phyloP scores from a whole-genome alignment of 371 early-diverging fungal species.

The Apophysomyces ossiformis region DNA sequence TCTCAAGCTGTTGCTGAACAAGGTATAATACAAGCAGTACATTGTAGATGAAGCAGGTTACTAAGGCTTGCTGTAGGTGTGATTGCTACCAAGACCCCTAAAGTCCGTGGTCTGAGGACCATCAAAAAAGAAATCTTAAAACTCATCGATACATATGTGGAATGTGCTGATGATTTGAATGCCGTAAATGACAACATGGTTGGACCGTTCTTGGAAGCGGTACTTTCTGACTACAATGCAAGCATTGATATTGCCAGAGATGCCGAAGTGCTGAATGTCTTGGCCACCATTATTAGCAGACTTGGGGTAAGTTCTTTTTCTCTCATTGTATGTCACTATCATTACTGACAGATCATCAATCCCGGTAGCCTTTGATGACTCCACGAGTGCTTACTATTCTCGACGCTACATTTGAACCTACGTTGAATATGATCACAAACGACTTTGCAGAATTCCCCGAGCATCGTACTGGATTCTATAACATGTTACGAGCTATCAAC shows the following conservation, averaged over 20 bases:
- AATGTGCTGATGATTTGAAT: slow-evolving; percentile 79
- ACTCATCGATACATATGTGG: slow-evolving; percentile 87
- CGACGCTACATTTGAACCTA: slow-evolving; percentile 93
- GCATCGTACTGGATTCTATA: slow-evolving; percentile 93
- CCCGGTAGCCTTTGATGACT: slow-evolving; percentile 66
- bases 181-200: slow-evolving; percentile 81
- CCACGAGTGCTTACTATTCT: slow-evolving; percentile 85
- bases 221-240: slow-evolving; percentile 85
- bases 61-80: slow-evolving; percentile 14
- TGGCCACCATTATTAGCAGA: slow-evolving; percentile 83
- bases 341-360: slow-evolving; percentile 6
- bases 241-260: slow-evolving; percentile 90
- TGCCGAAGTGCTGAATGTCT: slow-evolving; percentile 91
- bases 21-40: slow-evolving; percentile 46
- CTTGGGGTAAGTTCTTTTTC: slow-evolving; percentile 66
- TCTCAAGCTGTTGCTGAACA: slow-evolving; percentile 78
- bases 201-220: slow-evolving; percentile 90
- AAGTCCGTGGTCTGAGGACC: slow-evolving; percentile 88
- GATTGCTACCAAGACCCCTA: slow-evolving; percentile 91
- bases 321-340: background rate
- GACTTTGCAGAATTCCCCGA: slow-evolving; percentile 98
- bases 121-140: slow-evolving; percentile 95
- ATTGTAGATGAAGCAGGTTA: background rate
- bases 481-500: slow-evolving; percentile 86
- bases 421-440: slow-evolving; percentile 97